Conservation (phyloP, 305 asterid genomes). For the Solanum aculeatissimum region DNA sequence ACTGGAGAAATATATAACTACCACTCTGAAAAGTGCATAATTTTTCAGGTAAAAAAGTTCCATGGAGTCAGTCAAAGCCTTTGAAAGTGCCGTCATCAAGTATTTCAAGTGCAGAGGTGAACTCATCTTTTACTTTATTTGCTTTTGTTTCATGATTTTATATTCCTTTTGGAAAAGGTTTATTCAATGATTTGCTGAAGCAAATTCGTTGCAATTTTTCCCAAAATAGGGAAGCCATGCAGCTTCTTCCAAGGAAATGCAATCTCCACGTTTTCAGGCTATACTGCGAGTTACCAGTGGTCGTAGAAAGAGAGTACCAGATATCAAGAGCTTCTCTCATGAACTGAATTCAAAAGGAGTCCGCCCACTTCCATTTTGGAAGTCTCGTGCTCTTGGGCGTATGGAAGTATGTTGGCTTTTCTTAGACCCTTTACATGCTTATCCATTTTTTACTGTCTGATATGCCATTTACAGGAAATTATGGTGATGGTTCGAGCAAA, state of each 20-base stretch:
- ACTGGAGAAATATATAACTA: not conserved
- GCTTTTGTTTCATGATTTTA: not conserved
- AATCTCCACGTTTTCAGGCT: slow-evolving; percentile 97
- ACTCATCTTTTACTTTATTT: not conserved
- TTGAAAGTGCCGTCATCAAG: slow-evolving; percentile 42
- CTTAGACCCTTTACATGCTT: not conserved
- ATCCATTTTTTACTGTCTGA: not conserved
- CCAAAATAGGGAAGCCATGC: slow-evolving; percentile 54
- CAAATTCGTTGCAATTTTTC: slow-evolving; percentile 6
- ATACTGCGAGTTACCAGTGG: slow-evolving; percentile 82
- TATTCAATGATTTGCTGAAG: not conserved
- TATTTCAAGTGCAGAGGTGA: slow-evolving; percentile 55
- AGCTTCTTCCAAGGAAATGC: slow-evolving; percentile 81
- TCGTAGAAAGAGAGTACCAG: slow-evolving; percentile 52
- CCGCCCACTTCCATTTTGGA: slow-evolving; percentile 92
- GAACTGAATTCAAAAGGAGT: slow-evolving; percentile 96
- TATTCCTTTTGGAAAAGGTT: not conserved
- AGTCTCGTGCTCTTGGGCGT: slow-evolving; percentile 83
- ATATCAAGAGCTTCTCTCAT: slow-evolving; percentile 92
- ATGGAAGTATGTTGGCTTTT: slow-evolving; percentile 61
- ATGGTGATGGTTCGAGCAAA: slow-evolving; percentile 69
- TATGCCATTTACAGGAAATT: slow-evolving; percentile 50
- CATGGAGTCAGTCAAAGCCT: slow-evolving; percentile 64
- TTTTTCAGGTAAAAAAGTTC: slow-evolving; percentile 50
- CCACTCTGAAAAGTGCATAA: slow-evolving; percentile 1